These are phyloP conservation scores for Nemania diffusa DNA, from an alignment of 2,329 filamentous ascomycete species.

Conservation along the genomic window DNA sequence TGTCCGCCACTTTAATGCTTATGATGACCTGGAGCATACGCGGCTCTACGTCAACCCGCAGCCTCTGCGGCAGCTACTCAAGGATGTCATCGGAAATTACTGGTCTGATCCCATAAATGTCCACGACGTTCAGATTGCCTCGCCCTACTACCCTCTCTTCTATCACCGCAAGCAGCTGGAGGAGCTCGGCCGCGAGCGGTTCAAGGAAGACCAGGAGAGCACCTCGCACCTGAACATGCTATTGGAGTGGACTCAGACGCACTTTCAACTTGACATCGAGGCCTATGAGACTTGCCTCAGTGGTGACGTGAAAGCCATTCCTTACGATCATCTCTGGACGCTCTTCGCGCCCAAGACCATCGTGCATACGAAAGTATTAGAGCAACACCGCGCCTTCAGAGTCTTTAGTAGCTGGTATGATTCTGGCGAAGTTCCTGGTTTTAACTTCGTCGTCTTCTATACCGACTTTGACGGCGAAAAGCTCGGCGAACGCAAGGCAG, in stretches of 20 bases:
- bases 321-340: constrained; percentile 48
- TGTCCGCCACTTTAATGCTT: constrained; percentile 31
- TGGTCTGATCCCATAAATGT: constrained; percentile 38
- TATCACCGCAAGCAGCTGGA: constrained; percentile 44
- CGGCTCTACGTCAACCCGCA: constrained; percentile 47
- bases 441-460: constrained; percentile 44
- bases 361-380: constrained; percentile 42
- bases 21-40: constrained; percentile 39
- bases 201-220: constrained; percentile 44
- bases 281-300: constrained; percentile 44
- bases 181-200: constrained; percentile 42
- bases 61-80: constrained; percentile 45
- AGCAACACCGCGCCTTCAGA: constrained; percentile 48
- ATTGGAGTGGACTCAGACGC: constrained; percentile 47
- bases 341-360: constrained; percentile 46
- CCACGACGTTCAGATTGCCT: constrained; percentile 41
- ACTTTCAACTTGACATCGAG: constrained; percentile 45
- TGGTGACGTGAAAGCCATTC: constrained; percentile 42
- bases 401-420: constrained; percentile 46
- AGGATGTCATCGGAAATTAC: constrained; percentile 46
- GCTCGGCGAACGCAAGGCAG: constrained; percentile 44
- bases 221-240: constrained; percentile 45
- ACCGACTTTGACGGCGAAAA: constrained; percentile 52
- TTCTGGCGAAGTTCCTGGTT: constrained; percentile 36
- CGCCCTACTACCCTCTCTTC: constrained; percentile 47